Evolutionary conservation across 1,139 yeast genomes (phyloP).

Genomic region (Candida sp.): DNA sequence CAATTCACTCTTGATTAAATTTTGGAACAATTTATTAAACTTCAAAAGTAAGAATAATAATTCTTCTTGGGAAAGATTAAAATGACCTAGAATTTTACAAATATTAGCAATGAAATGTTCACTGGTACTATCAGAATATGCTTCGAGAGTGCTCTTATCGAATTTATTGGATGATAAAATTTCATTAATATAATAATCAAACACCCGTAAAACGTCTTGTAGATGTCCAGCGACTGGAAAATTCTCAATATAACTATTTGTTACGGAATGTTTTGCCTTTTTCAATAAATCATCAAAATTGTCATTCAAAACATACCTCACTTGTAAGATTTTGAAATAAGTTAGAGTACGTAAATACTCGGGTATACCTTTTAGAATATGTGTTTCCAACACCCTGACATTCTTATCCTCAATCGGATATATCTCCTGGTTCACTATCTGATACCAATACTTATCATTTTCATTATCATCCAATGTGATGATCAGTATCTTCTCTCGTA

Average conservation of each 20-base stretch:
- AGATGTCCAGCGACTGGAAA: conserved; percentile 15
- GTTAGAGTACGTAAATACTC: conserved; percentile 23
- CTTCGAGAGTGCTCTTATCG: background rate
- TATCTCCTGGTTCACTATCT: conserved; percentile 17
- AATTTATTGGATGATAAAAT: conserved; percentile 8
- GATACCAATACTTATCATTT: conserved; percentile 20
- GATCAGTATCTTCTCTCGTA: conserved; percentile 4
- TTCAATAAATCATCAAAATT: conserved; percentile 28
- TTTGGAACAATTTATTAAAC: conserved; percentile 25
- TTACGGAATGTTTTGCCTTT: conserved; percentile 18
- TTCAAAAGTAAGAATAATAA: conserved; percentile 31
- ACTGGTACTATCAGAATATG: conserved; percentile 9
- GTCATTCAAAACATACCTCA: conserved; percentile 28
- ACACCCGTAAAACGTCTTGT: conserved; percentile 28
- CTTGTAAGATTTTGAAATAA: conserved; percentile 32
- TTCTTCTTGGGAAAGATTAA: conserved; percentile 26
- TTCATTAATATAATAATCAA: conserved; percentile 31
- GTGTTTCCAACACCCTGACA: conserved; percentile 21
- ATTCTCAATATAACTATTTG: conserved; percentile 17
- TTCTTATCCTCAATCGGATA: conserved; percentile 9
- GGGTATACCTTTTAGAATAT: conserved; percentile 32
- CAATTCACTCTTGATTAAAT: conserved; percentile 32
- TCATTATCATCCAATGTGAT: conserved; percentile 5
- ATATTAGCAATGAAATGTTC: conserved; percentile 21
- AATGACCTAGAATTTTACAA: conserved; percentile 15